Conservation (phyloP, 768 basidiomycete species). For the Gyrodon lividus region DNA sequence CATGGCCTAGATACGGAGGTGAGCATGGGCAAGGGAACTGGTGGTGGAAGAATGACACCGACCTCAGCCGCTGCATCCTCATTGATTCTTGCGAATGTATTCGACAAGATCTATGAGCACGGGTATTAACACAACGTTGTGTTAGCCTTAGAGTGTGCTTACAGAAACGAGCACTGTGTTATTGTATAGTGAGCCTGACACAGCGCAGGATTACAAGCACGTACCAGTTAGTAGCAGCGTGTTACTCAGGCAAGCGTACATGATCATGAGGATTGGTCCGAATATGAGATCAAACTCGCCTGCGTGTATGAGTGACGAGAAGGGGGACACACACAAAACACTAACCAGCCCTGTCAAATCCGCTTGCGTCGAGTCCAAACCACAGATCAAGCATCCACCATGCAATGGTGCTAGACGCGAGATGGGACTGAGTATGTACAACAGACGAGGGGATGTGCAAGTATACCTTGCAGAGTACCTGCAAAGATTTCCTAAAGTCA, state of each 20-base stretch:
- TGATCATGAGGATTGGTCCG: conserved; percentile 88
- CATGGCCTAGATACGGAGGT: conserved; percentile 63
- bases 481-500: conserved; percentile 15
- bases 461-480: conserved; percentile 38
- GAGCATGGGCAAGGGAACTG: not conserved
- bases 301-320: conserved; percentile 24
- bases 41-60: conserved; percentile 3
- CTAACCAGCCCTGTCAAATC: conserved; percentile 81
- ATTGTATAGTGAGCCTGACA: conserved; percentile 6
- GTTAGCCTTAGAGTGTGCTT: conserved; percentile 25
- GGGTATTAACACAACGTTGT: not conserved
- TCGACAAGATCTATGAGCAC: conserved; percentile 76
- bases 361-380: conserved; percentile 94
- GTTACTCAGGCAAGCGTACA: conserved; percentile 89
- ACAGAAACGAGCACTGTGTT: conserved; percentile 76
- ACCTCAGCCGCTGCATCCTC: conserved; percentile 93
- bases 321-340: conserved; percentile 13
- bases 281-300: conserved; percentile 82
- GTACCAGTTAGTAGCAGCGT: conserved; percentile 88
- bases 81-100: conserved; percentile 92
- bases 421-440: conserved; percentile 8
- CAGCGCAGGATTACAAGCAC: conserved; percentile 18
- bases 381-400: conserved; percentile 96
- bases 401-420: conserved; percentile 53
- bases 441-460: not conserved